A percentile compares a stretch with the other conserved stretches of the same genome.
Evolutionary conservation across 805 yeast genomes (phyloP).

Genomic region (Maudiozyma serrabonitensis): DNA sequence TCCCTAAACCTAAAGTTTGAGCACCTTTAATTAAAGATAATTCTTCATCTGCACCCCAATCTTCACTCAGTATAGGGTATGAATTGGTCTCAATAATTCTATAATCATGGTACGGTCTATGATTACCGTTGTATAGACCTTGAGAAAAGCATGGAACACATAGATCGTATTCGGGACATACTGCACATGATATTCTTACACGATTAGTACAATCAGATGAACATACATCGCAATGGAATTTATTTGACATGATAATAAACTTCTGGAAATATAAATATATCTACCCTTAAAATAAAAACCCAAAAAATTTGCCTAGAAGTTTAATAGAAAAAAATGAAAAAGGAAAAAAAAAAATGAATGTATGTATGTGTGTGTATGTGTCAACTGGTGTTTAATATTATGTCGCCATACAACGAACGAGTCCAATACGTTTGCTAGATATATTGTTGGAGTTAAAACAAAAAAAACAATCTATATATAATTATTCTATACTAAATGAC

Average conservation of each 20-base stretch:
- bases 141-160: conserved; percentile 95
- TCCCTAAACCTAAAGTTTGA: conserved; percentile 85
- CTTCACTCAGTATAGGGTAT: conserved; percentile 79
- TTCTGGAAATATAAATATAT: not conserved
- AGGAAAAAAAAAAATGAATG: too few relatives aligned
- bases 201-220: conserved; percentile 92
- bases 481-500: too few relatives aligned
- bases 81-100: conserved; percentile 88
- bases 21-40: conserved; percentile 80
- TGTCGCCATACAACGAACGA: too few relatives aligned
- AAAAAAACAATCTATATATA: too few relatives aligned
- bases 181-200: conserved; percentile 85
- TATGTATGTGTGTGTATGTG: too few relatives aligned
- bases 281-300: not conserved
- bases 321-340: not conserved
- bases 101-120: conserved; percentile 91
- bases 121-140: conserved; percentile 72
- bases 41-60: conserved; percentile 99
- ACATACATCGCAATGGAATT: conserved; percentile 90
- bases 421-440: too few relatives aligned
- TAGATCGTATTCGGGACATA: conserved; percentile 87
- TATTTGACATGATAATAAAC: conserved; percentile 30
- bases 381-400: too few relatives aligned
- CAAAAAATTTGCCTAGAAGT: not conserved
- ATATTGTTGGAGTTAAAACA: too few relatives aligned